Conservation (phyloP, 164 flowering plant species). For the Umbilicus rupestris region DNA sequence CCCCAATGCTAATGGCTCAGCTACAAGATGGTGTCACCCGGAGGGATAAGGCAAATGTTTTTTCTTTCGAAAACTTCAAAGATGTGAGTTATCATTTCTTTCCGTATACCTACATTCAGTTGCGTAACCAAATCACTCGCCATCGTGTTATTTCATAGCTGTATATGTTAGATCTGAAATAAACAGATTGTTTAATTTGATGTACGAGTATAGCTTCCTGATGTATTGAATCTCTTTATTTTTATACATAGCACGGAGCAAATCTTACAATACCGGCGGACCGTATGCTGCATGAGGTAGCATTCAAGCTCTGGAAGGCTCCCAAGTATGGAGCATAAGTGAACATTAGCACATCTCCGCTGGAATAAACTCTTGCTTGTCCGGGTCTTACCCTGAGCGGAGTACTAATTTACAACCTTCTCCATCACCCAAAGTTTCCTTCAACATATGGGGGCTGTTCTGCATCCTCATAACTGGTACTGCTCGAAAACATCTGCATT, state of each 20-base stretch:
- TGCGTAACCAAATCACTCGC: not conserved
- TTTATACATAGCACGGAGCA: conserved; percentile 52
- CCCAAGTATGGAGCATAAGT: conserved; percentile 77
- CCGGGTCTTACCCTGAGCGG: not conserved
- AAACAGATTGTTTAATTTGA: not conserved
- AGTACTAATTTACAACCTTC: not conserved
- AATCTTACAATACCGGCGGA: conserved; percentile 75
- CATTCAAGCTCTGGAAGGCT: conserved; percentile 98
- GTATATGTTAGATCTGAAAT: not conserved
- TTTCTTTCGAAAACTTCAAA: conserved; percentile 61
- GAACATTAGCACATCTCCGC: not conserved
- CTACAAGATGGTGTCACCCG: conserved; percentile 91
- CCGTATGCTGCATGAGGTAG: conserved; percentile 79
- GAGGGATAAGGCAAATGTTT: conserved; percentile 52
- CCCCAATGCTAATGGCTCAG: conserved; percentile 75
- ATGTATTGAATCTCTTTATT: not conserved
- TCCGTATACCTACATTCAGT: not conserved
- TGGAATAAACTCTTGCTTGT: not conserved
- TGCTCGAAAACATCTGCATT: no score
- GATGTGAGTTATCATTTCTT: conserved; percentile 32
- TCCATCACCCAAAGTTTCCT: no score
- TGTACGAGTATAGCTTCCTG: not conserved
- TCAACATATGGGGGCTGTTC: no score
- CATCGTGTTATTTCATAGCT: not conserved
- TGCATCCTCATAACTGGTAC: no score